Percentiles rank a stretch among this genome's conserved stretches.
phyloP scores from a whole-genome alignment of 2,329 filamentous ascomycete genomes.

The Fusarium redolens region DNA sequence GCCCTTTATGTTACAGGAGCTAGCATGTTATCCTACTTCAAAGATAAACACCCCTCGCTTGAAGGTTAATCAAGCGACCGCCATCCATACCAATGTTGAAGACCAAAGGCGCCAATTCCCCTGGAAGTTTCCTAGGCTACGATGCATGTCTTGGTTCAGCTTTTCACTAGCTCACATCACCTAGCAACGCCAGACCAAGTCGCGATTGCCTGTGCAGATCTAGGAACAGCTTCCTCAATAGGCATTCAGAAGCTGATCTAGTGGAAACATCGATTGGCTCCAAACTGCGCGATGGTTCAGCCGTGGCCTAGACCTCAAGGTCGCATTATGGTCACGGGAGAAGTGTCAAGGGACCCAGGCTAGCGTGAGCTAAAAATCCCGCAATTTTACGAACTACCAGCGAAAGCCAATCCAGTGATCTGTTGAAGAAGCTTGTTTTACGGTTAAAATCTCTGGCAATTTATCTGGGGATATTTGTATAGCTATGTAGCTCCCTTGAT shows the following conservation, averaged over 20 bases:
- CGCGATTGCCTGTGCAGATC: not conserved
- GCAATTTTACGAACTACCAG: not conserved
- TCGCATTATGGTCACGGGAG: not conserved
- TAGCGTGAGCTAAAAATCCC: not conserved
- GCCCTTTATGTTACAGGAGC: conserved; percentile 1
- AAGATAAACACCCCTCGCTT: not conserved
- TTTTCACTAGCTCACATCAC: not conserved
- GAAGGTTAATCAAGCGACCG: not conserved
- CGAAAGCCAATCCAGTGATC: not conserved
- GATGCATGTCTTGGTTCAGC: not conserved
- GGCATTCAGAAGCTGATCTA: not conserved
- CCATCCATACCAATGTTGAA: not conserved
- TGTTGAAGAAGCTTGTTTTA: not conserved
- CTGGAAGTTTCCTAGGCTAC: not conserved
- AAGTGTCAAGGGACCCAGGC: not conserved
- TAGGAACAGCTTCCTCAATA: conserved; percentile 4
- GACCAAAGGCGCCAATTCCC: not conserved
- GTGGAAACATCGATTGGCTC: not conserved
- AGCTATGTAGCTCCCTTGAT: not conserved
- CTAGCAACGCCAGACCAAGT: not conserved
- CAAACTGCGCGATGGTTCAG: not conserved
- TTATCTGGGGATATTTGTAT: not conserved
- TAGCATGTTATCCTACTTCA: not conserved
- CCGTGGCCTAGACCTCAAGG: not conserved
- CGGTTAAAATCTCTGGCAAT: not conserved